Percentiles rank a stretch among this genome's conserved stretches.
phyloP scores from a whole-genome alignment of 139 green algal genomes.

The Axilococcus clingmanii region DNA sequence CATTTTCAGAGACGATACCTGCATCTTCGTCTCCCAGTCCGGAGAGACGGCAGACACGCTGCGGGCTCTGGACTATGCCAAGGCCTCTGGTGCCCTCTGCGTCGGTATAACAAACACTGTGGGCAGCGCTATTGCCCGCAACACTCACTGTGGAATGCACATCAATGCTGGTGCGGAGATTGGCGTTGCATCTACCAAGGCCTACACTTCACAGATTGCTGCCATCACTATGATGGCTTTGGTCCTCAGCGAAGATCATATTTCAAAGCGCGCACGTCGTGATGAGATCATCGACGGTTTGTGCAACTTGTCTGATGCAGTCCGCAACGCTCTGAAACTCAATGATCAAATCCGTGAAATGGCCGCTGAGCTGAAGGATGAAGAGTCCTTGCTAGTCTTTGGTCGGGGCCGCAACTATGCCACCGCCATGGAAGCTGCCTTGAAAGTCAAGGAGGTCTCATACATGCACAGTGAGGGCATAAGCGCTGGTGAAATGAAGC shows the following conservation, averaged over 20 bases:
- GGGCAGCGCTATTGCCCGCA: conserved; percentile 58
- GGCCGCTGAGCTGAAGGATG: conserved; percentile 41
- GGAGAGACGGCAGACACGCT: conserved; percentile 73
- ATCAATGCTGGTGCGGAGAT: conserved; percentile 75
- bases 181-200: conserved; percentile 67
- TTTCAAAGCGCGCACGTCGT: conserved; percentile 27
- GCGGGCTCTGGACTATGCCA: conserved; percentile 46
- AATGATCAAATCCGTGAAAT: conserved; percentile 45
- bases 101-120: conserved; percentile 76
- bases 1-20: conserved; percentile 62
- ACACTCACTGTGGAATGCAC: conserved; percentile 63
- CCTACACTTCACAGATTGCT: conserved; percentile 49
- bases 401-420: conserved; percentile 65
- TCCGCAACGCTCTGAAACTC: conserved; percentile 31
- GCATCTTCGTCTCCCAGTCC: conserved; percentile 54
- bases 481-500: conserved; percentile 98
- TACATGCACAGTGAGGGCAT: conserved; percentile 96
- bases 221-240: conserved; percentile 60
- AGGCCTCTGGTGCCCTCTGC: conserved; percentile 51
- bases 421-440: conserved; percentile 56
- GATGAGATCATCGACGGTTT: conserved; percentile 57
- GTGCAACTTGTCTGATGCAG: conserved; percentile 36
- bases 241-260: conserved; percentile 50
- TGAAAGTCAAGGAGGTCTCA: conserved; percentile 82
- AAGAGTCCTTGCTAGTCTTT: conserved; percentile 47